These are phyloP conservation scores for Coemansia pectinata DNA, from an alignment of 192 early-diverging fungal genomes.

Conservation along the genomic window DNA sequence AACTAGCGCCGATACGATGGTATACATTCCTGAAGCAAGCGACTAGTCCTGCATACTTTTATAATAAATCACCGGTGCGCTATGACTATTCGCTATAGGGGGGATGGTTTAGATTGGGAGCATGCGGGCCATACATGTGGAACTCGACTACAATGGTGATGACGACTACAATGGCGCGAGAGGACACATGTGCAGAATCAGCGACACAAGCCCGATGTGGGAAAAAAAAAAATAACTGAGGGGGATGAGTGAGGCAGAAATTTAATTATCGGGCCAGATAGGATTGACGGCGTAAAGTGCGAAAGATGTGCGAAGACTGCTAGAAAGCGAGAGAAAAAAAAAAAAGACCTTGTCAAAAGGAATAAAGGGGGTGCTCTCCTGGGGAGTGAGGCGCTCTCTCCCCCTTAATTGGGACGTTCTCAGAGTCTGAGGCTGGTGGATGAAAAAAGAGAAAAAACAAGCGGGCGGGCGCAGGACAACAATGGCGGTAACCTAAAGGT, in stretches of 20 bases:
- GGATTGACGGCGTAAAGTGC: background rate
- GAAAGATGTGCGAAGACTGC: background rate
- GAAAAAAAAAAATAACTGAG: background rate
- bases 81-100: background rate
- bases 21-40: slow-evolving; percentile 36
- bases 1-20: slow-evolving; percentile 53
- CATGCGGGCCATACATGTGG: slow-evolving; percentile 2
- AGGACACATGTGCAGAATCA: background rate
- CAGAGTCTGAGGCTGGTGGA: background rate
- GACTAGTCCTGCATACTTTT: background rate
- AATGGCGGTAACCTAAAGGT: slow-evolving; percentile 1
- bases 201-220: background rate
- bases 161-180: background rate
- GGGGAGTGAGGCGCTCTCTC: background rate
- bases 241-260: background rate
- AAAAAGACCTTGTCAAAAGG: background rate
- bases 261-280: background rate
- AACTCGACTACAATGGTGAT: background rate
- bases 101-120: background rate
- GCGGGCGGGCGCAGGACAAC: background rate
- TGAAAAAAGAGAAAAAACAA: background rate
- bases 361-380: background rate
- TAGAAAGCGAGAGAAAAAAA: too few relatives aligned
- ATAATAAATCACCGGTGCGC: background rate
- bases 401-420: background rate